phyloP scores from a whole-genome alignment of 345 rosid genomes.

The Kandelia obovata region DNA sequence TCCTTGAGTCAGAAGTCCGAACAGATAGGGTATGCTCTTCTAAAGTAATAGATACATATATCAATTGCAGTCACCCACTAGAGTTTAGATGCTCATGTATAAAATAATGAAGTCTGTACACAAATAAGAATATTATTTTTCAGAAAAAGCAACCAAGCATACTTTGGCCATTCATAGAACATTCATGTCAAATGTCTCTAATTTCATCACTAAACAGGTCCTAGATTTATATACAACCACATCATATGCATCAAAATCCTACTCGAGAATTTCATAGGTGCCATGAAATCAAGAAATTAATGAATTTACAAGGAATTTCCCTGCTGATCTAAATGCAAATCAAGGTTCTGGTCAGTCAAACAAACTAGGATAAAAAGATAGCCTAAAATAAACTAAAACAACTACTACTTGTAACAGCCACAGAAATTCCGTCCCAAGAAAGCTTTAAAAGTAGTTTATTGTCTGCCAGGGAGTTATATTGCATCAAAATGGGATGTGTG shows the following conservation, averaged over 20 bases:
- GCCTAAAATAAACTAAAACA: no score
- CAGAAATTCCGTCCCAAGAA: not conserved
- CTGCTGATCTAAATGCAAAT: not conserved
- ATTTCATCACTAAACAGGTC: no score
- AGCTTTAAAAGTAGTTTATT: conserved; percentile 1
- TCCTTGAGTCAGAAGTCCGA: no score
- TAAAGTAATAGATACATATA: no score
- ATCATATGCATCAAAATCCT: not conserved
- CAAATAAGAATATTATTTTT: no score
- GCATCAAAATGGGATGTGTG: not conserved
- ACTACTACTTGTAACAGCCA: not conserved
- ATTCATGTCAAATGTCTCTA: not conserved
- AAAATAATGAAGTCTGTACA: no score
- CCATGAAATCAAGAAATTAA: not conserved
- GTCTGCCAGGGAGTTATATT: not conserved
- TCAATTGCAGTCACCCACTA: no score
- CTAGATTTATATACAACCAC: no score
- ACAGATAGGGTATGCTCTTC: no score
- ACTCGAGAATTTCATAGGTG: not conserved
- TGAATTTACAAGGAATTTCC: not conserved
- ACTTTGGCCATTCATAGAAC: no score
- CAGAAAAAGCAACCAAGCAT: no score
- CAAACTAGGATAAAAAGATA: not conserved
- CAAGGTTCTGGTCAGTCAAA: not conserved
- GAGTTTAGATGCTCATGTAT: no score